A percentile compares a stretch with the other conserved stretches of the same genome.
phyloP scores from a whole-genome alignment of 441 rosid species.

The Pelargonium australe region DNA sequence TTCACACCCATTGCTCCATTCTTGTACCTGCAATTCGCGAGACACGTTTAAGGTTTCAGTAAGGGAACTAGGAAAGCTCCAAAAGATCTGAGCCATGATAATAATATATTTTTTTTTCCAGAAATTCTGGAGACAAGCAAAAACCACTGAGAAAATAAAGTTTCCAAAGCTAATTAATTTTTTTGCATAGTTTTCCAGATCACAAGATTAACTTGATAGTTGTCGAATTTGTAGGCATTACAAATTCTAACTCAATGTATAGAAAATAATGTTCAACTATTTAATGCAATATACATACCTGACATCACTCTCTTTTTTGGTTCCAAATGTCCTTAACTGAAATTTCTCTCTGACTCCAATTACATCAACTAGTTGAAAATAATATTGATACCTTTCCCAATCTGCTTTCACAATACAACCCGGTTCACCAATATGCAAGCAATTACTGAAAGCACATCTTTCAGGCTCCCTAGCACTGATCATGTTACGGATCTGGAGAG shows the following conservation, averaged over 20 bases:
- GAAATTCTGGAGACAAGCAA: too few species aligned
- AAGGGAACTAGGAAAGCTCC: not conserved
- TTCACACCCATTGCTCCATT: slow-evolving; percentile 63
- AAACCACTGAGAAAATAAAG: too few species aligned
- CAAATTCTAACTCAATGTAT: too few species aligned
- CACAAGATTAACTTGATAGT: too few species aligned
- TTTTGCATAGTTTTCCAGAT: too few species aligned
- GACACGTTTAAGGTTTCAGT: not conserved
- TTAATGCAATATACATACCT: slow-evolving; percentile 38
- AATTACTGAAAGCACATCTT: slow-evolving; percentile 67
- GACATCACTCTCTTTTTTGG: slow-evolving; percentile 73
- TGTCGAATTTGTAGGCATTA: too few species aligned
- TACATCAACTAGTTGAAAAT: slow-evolving; percentile 77
- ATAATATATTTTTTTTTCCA: too few species aligned
- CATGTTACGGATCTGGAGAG: slow-evolving; percentile 43
- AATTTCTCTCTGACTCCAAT: slow-evolving; percentile 78
- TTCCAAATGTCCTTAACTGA: slow-evolving; percentile 77
- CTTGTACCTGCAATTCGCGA: slow-evolving; percentile 47
- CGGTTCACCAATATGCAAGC: slow-evolving; percentile 80
- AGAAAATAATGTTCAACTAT: not conserved
- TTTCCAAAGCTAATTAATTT: too few species aligned
- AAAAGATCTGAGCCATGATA: not conserved
- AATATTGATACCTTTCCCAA: slow-evolving; percentile 79
- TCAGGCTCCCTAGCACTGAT: slow-evolving; percentile 35
- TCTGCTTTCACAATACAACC: slow-evolving; percentile 70